Conservation (phyloP, 1,284 basidiomycete species). For the Marasmius tenuissimus region DNA sequence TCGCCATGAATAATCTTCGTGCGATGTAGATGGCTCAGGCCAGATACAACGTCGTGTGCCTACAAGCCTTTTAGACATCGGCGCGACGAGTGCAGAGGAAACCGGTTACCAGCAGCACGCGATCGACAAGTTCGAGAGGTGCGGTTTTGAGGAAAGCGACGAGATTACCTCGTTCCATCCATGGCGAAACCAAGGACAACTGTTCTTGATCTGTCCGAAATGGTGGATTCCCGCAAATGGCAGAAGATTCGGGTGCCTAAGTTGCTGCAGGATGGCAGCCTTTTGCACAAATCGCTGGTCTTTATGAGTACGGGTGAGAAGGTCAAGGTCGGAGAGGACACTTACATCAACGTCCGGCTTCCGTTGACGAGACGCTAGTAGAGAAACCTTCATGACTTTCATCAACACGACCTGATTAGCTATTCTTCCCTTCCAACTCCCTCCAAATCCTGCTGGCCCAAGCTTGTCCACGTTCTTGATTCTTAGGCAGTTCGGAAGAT, state of each 20-base stretch:
- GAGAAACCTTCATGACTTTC: background rate
- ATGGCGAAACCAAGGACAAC: background rate
- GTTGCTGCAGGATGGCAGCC: background rate
- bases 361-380: background rate
- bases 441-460: conserved; percentile 2
- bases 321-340: background rate
- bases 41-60: conserved; percentile 29
- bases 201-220: background rate
- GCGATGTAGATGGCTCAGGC: conserved; percentile 33
- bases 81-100: background rate
- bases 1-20: conserved; percentile 36
- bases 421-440: background rate
- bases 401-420: background rate
- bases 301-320: background rate
- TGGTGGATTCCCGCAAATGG: background rate
- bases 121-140: conserved; percentile 6
- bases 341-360: background rate
- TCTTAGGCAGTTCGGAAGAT: background rate
- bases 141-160: background rate
- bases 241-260: background rate
- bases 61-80: background rate
- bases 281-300: background rate
- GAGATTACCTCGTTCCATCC: background rate
- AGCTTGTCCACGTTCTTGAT: background rate
- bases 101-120: conserved; percentile 21